A percentile compares a stretch with the other conserved stretches of the same genome.
Evolutionary conservation across 176 grass and related monocot genomes (phyloP).

Genomic region (Oryza glaberrima): DNA sequence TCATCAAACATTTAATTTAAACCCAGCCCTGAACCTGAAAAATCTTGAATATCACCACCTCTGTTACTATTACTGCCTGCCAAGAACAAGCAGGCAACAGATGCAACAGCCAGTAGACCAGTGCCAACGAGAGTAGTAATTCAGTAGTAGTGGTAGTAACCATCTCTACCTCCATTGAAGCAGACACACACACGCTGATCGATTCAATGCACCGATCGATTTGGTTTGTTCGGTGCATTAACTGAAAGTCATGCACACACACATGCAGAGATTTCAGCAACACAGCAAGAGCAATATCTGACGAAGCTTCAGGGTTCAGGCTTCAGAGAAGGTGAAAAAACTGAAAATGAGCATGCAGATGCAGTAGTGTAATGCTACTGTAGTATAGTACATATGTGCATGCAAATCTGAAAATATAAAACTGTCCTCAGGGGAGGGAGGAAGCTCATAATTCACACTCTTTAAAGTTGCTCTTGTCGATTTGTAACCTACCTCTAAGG

Average conservation of each 20-base stretch:
- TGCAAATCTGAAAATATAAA: background rate
- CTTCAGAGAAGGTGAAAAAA: background rate
- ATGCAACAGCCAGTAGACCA: background rate
- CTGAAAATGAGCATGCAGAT: background rate
- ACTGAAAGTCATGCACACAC: background rate
- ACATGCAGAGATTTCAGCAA: background rate
- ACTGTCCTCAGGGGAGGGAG: slow-evolving; percentile 18
- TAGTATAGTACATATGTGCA: background rate
- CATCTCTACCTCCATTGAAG: background rate
- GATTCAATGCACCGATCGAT: slow-evolving; percentile 29
- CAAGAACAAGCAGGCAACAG: slow-evolving; percentile 11
- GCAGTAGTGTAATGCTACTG: background rate
- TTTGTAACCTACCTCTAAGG: slow-evolving; percentile 1
- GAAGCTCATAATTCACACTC: too few species aligned
- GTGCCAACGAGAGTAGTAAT: background rate
- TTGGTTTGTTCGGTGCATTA: background rate
- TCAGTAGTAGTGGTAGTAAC: background rate
- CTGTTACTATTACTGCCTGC: background rate
- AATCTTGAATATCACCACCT: background rate
- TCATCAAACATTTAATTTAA: background rate
- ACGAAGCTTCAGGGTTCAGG: background rate
- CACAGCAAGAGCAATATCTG: background rate
- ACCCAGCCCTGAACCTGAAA: background rate
- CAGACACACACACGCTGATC: background rate
- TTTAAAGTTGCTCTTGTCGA: slow-evolving; percentile 13